Percentiles rank a stretch among this genome's conserved stretches.
phyloP scores from a whole-genome alignment of 108 stramenopile species.

The Chaetoceros tenuissimus region DNA sequence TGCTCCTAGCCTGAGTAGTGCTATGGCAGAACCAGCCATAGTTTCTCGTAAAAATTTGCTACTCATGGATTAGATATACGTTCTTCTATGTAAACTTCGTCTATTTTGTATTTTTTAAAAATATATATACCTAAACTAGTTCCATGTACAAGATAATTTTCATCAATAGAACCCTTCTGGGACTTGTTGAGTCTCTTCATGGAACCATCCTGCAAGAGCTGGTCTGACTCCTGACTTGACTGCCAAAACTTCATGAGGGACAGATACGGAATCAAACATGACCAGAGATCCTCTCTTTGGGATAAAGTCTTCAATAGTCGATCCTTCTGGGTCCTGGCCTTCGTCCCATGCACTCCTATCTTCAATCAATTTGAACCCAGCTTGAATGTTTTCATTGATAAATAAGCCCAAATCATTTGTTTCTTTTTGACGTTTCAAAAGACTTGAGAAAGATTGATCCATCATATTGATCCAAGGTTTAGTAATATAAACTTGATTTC shows the following conservation, averaged over 20 bases:
- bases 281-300: slow-evolving; percentile 36
- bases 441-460: slow-evolving; percentile 7
- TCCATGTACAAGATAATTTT: no score
- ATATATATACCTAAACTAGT: no score
- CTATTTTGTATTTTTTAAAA: no score
- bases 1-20: slow-evolving; percentile 16
- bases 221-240: slow-evolving; percentile 27
- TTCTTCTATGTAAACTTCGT: no score
- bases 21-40: slow-evolving; percentile 30
- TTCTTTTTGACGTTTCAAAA: slow-evolving; percentile 9
- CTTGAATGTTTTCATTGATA: slow-evolving; percentile 2
- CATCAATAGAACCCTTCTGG: no score
- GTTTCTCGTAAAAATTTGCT: slow-evolving; percentile 19
- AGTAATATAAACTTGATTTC: slow-evolving; percentile 13
- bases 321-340: slow-evolving; percentile 9
- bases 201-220: slow-evolving; percentile 49
- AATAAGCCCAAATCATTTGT: slow-evolving; percentile 8
- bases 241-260: slow-evolving; percentile 37
- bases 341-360: slow-evolving; percentile 18
- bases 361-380: slow-evolving; percentile 15
- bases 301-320: slow-evolving; percentile 18
- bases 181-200: slow-evolving; percentile 38
- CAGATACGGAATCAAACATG: slow-evolving; percentile 41
- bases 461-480: slow-evolving; percentile 14
- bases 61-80: neutral